Evolutionary conservation across 148 eudicot genomes (phyloP), one percentile per base, ranked within the genome.

Genomic region (Fagopyrum homotropicum): DNA sequence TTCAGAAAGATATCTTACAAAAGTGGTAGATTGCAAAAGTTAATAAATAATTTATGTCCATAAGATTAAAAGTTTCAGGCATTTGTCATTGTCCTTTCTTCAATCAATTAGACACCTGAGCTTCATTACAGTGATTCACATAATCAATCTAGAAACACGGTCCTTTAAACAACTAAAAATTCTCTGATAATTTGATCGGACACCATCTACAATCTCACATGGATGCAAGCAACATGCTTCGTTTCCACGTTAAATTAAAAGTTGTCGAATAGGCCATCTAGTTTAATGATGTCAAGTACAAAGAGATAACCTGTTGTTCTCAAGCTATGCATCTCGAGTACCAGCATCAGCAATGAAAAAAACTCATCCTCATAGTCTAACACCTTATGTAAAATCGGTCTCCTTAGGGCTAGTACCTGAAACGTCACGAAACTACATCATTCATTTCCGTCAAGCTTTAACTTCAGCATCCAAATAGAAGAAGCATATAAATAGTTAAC

Each of bases 331-430:
- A 91, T 85, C 83, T 94, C 98, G 59, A 94, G 88, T 44, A 94
- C 84, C 40, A 94, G 89, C 90, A 88, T 94, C 74, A 94, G 84
- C 78, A 89, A 81, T 45, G 98, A 95, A 81, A 94, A 94, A 79
- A 88, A 94, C 82, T 94, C 98, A 73, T 94, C 96, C 84, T 94
- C 98, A 22, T 91, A 94, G 79, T 94, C 98, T 56, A 94, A 82
- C 40, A 94, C 83, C 81, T 82, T 94, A 68, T 94, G 98, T 73
- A 94, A 80, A 59, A 94, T 84, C 52, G 98, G 97, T 78, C 98
- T 90, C 83, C 98, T 82, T 47, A 94, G 57, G 82, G 98, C 98
- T 78, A 94, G 84, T 26, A 94, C 98, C 98, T 94, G 83, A 72
- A 54, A 48, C 55, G 5, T 5, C 51, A 72, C 15, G 45, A 66